These are phyloP conservation scores for Catunica adiposa DNA, from an alignment of 2,329 filamentous ascomycete species.

Conservation along the genomic window DNA sequence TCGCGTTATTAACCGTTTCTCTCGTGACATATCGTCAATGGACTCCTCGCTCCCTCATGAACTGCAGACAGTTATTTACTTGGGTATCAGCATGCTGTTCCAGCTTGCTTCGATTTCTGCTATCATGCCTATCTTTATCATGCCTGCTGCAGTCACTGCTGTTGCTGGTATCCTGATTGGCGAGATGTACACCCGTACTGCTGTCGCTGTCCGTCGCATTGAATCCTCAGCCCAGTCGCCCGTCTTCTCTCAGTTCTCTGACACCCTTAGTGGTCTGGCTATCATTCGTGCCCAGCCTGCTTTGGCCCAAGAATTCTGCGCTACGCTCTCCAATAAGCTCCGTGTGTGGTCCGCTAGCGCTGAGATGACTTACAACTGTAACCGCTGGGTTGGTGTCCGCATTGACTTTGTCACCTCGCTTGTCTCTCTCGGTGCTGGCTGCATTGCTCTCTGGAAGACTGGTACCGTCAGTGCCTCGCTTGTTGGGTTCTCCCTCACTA, in stretches of 20 bases:
- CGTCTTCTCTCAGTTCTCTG: conserved; percentile 30
- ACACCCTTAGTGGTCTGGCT: conserved; percentile 25
- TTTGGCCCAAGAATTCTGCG: conserved; percentile 27
- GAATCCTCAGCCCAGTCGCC: conserved; percentile 31
- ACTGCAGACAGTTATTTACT: conserved; percentile 28
- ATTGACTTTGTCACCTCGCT: conserved; percentile 29
- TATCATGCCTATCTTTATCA: conserved; percentile 35
- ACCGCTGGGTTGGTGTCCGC: conserved; percentile 32
- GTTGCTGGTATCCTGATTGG: conserved; percentile 28
- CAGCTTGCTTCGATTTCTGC: conserved; percentile 31
- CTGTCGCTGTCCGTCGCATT: conserved; percentile 30
- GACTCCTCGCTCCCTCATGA: conserved; percentile 32
- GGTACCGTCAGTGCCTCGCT: conserved; percentile 26
- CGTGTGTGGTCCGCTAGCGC: conserved; percentile 23
- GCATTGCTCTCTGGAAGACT: conserved; percentile 26
- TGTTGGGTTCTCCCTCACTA: conserved; percentile 32
- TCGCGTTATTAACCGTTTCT: conserved; percentile 38
- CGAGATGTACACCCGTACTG: conserved; percentile 27
- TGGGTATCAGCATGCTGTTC: conserved; percentile 27
- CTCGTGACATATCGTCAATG: conserved; percentile 39
- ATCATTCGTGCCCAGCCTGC: conserved; percentile 28
- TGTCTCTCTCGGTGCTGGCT: conserved; percentile 27
- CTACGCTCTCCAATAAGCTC: conserved; percentile 26
- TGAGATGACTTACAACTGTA: conserved; percentile 29
- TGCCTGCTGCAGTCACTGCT: conserved; percentile 31